Evolutionary conservation across 148 eudicot genomes (phyloP).

Genomic region (Suaeda aralocaspica): DNA sequence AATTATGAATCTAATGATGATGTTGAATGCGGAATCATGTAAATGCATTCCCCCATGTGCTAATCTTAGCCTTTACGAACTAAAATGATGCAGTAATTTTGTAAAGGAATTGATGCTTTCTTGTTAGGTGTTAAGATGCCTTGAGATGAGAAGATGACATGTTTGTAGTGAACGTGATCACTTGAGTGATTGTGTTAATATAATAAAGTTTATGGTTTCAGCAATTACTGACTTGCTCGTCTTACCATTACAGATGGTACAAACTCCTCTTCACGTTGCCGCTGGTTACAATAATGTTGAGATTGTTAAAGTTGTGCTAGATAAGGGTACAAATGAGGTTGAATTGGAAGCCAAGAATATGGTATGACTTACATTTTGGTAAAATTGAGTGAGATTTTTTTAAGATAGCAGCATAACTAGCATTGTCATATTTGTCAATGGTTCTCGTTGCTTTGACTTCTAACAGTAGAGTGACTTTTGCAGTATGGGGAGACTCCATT

Average conservation of each 20-base stretch:
- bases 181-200: background rate
- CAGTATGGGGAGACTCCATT: conserved; percentile 99
- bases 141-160: background rate
- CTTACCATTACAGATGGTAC: conserved; percentile 58
- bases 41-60: background rate
- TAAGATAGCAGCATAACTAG: background rate
- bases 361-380: conserved; percentile 38
- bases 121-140: background rate
- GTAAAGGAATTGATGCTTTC: background rate
- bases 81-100: background rate
- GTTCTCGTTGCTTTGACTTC: background rate
- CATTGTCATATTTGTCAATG: background rate
- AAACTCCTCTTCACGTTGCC: conserved; percentile 92
- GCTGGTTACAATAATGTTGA: conserved; percentile 87
- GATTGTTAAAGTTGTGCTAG: conserved; percentile 65
- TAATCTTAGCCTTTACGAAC: background rate
- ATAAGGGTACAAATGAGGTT: conserved; percentile 58
- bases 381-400: background rate
- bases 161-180: background rate
- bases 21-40: too few species aligned
- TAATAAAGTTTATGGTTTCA: background rate
- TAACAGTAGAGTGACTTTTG: conserved; percentile 13
- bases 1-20: background rate
- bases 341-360: conserved; percentile 95
- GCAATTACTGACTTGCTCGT: background rate